Conservation (phyloP, 192 early-diverging fungal genomes). For the Phlyctochytrium arcticum region DNA sequence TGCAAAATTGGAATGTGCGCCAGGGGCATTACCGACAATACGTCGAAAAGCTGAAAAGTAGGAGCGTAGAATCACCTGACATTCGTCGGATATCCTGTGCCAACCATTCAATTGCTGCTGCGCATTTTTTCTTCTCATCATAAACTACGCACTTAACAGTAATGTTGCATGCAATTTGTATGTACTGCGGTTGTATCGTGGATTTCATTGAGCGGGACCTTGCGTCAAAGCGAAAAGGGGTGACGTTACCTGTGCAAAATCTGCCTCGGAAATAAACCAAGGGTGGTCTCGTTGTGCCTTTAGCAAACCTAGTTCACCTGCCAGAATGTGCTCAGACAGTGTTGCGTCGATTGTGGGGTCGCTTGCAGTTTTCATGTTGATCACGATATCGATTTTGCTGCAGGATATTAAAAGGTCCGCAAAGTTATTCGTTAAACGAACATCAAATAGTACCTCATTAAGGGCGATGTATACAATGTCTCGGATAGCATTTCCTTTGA, state of each 20-base stretch:
- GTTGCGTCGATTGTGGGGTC: not conserved
- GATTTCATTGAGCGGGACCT: too few species aligned
- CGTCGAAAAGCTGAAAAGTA: constrained; percentile 14
- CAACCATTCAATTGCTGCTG: too few species aligned
- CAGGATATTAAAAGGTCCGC: too few species aligned
- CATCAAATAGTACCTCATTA: too few species aligned
- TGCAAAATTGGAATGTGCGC: constrained; percentile 4
- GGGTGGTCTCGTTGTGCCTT: too few species aligned
- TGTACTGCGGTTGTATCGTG: too few species aligned
- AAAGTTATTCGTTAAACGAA: too few species aligned
- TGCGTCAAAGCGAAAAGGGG: not conserved
- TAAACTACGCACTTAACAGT: not conserved
- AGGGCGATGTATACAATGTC: too few species aligned
- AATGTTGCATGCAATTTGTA: constrained; percentile 9
- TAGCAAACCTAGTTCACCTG: too few species aligned
- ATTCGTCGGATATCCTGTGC: constrained; percentile 6
- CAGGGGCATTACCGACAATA: not conserved
- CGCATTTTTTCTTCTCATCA: not conserved
- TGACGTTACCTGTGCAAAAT: constrained; percentile 7
- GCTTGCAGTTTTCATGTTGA: not conserved
- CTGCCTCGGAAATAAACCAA: not conserved
- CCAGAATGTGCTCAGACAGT: constrained; percentile 5
- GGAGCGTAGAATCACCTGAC: constrained; percentile 3
- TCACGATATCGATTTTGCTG: constrained; percentile 16
- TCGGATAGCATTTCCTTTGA: too few species aligned